Percentiles rank a stretch among this genome's conserved stretches.
Conservation (phyloP, 2,329 filamentous ascomycete species). For the Fusarium lateritium region DNA sequence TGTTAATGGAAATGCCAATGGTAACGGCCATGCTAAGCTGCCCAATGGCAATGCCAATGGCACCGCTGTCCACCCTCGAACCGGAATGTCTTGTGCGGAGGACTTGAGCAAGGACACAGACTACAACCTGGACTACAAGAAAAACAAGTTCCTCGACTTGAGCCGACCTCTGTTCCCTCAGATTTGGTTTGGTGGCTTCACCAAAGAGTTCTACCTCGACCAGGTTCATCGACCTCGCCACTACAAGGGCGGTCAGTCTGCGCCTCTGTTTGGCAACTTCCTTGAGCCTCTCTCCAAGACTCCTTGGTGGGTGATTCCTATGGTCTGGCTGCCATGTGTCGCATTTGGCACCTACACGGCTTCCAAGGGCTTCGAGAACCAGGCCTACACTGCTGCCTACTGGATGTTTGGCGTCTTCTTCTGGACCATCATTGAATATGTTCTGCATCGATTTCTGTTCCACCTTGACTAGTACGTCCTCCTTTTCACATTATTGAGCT, state of each 20-base stretch:
- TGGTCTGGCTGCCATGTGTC: slow-evolving; percentile 86
- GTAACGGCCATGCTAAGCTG: slow-evolving; percentile 43
- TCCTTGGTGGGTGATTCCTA: slow-evolving; percentile 91
- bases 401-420: slow-evolving; percentile 80
- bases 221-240: slow-evolving; percentile 96
- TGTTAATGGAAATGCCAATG: slow-evolving; percentile 52
- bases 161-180: slow-evolving; percentile 87
- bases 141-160: slow-evolving; percentile 94
- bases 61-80: slow-evolving; percentile 69
- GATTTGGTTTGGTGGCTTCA: slow-evolving; percentile 89
- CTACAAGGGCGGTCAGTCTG: slow-evolving; percentile 93
- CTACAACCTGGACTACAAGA: slow-evolving; percentile 80
- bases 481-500: not conserved
- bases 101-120: slow-evolving; percentile 93
- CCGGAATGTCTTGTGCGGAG: slow-evolving; percentile 90
- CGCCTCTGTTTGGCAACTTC: slow-evolving; percentile 97
- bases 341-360: slow-evolving; percentile 79
- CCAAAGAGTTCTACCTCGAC: slow-evolving; percentile 95
- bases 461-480: slow-evolving; percentile 87
- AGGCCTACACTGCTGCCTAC: slow-evolving; percentile 68
- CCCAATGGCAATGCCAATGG: slow-evolving; percentile 53
- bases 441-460: slow-evolving; percentile 91
- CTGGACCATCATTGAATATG: slow-evolving; percentile 93
- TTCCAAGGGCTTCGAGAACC: slow-evolving; percentile 69
- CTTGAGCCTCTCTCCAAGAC: slow-evolving; percentile 97